These are phyloP conservation scores for Fusarium acutatum DNA, from an alignment of 2,329 filamentous ascomycete species.

Conservation along the genomic window DNA sequence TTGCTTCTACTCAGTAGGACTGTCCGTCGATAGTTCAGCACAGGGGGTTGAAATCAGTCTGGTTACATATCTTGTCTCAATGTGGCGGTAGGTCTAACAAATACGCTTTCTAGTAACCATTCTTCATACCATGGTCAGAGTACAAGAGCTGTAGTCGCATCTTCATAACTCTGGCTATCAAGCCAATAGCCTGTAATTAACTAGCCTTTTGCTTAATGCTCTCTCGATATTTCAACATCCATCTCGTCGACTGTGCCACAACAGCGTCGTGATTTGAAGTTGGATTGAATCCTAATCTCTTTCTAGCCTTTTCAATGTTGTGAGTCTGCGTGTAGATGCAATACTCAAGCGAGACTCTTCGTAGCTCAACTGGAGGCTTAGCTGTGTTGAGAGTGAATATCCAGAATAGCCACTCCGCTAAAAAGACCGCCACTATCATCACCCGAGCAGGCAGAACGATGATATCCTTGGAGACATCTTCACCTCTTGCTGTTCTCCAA, in stretches of 20 bases:
- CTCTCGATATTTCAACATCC: conserved; percentile 19
- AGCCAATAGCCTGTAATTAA: fast-evolving
- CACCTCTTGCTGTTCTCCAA: conserved; percentile 33
- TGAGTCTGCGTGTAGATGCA: conserved; percentile 24
- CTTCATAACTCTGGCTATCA: fast-evolving
- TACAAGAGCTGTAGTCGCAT: fast-evolving
- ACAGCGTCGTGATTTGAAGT: conserved; percentile 24
- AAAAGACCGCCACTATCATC: conserved; percentile 18
- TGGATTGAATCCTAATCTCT: conserved; percentile 1
- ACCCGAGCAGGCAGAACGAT: conserved; percentile 40
- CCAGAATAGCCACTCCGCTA: conserved; percentile 36
- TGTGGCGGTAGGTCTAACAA: not conserved
- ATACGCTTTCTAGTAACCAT: fast-evolving
- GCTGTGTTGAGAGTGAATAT: conserved; percentile 37
- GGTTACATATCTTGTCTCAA: no score
- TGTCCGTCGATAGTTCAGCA: not conserved
- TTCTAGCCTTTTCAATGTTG: conserved; percentile 16
- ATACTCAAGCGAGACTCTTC: conserved; percentile 35
- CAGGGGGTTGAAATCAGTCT: not conserved
- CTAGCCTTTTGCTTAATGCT: not conserved
- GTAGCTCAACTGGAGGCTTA: conserved; percentile 35
- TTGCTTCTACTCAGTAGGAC: fast-evolving
- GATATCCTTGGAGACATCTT: not conserved
- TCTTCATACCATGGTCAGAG: not conserved
- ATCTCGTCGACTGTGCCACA: not conserved